Evolutionary conservation across 1,284 basidiomycete species (phyloP), one percentile per base, ranked within the genome.

Genomic region (Volvariella volvacea): DNA sequence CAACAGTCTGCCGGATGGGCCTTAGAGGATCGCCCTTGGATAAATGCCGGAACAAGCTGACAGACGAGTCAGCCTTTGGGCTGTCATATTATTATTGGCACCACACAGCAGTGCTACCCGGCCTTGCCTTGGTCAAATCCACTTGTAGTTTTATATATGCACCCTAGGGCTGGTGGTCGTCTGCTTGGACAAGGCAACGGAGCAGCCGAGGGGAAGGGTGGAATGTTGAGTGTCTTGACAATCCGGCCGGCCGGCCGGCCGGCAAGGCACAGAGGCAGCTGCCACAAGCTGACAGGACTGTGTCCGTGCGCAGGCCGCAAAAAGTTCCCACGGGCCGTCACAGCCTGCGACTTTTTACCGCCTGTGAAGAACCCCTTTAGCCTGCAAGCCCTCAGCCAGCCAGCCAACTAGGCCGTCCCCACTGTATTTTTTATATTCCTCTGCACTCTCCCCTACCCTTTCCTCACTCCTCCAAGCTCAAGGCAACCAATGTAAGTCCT

Each of bases 341-440:
- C 34, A 36, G 34, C n/a, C n/a, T 36, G 34, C 34, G 34, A 36
- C 34, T 36, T 36, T 28, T 36, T 36, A 36, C 34, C 34, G 34
- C 34, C 34, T 16, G 34, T 16, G 34, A 36, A 36, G 34, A 36
- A n/a, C 34, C 34, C 34, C 34, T 36, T 31, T 36, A 36, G 34
- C 34, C 34, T 36, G 19, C 34, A 15, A 36, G 34, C 34, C 34
- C 34, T 16, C 34, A 36, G 34, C 34, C 34, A 36, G 19, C 34
- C 34, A 36, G 34, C 34, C 34, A 36, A n/a, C 34, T n/a, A 15
- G 19, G 34, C n/a, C 34, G 15, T 15, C 19, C 34, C 34, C 34
- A 20, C 34, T 36, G 19, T 36, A 36, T 36, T 36, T 36, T 36
- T 36, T 36, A 36, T 16, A 36, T 36, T 20, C 34, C 34, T 36